A percentile compares a stretch with the other conserved stretches of the same genome.
These are phyloP conservation scores for Xylariomycetidae sp. DNA, from an alignment of 2,329 filamentous ascomycete species.

Conservation along the genomic window DNA sequence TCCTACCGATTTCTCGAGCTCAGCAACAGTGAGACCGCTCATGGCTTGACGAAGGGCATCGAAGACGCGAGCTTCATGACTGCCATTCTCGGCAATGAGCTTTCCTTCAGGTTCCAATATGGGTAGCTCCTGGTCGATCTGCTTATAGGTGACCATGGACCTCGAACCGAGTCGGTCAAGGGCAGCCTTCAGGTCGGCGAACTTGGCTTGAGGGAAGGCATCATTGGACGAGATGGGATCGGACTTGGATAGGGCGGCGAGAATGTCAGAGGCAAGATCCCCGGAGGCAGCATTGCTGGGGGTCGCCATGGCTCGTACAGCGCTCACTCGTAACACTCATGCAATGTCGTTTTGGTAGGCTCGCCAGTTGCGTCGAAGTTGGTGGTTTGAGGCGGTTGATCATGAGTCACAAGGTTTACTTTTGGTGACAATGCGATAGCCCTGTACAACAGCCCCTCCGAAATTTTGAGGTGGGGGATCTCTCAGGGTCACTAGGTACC, in stretches of 20 bases:
- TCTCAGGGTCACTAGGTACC: no score
- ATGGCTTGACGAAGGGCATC: slow-evolving; percentile 66
- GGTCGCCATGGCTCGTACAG: no score
- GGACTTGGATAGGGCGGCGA: slow-evolving; percentile 59
- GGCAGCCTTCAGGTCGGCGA: slow-evolving; percentile 74
- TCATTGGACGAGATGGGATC: slow-evolving; percentile 65
- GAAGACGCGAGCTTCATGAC: slow-evolving; percentile 79
- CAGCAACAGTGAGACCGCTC: slow-evolving; percentile 76
- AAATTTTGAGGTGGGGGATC: no score
- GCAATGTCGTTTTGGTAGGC: no score
- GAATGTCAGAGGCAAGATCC: slow-evolving; percentile 61
- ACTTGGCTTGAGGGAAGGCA: slow-evolving; percentile 62
- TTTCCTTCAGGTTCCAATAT: slow-evolving; percentile 71
- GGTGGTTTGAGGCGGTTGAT: no score
- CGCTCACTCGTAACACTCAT: no score
- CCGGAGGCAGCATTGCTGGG: no score
- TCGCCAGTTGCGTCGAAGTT: no score
- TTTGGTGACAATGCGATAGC: no score
- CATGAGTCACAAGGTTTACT: no score
- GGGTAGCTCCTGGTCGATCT: slow-evolving; percentile 73
- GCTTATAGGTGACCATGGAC: slow-evolving; percentile 82
- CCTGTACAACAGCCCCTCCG: no score
- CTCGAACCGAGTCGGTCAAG: slow-evolving; percentile 81
- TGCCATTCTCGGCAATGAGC: slow-evolving; percentile 68
- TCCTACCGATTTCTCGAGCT: slow-evolving; percentile 65